phyloP scores from a whole-genome alignment of 31 red algal species.

The Bonnemaisonia californica region DNA sequence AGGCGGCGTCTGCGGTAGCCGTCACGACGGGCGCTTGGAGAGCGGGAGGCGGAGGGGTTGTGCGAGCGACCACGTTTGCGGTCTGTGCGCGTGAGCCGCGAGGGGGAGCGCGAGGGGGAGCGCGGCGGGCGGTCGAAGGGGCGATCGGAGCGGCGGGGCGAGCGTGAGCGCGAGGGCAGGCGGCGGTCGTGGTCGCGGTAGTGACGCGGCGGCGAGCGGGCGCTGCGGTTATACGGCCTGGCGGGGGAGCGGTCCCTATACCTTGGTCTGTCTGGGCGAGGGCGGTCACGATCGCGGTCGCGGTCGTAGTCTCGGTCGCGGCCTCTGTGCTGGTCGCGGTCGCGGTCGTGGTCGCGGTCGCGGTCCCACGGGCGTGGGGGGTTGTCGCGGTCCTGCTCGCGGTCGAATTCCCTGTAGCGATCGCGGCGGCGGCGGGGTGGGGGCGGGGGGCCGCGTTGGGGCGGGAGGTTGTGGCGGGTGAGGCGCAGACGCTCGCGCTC shows the following conservation, averaged over 20 bases:
- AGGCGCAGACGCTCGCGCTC: neutral
- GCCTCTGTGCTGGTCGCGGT: neutral
- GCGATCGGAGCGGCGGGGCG: neutral
- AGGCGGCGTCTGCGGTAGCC: neutral
- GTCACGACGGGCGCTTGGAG: neutral
- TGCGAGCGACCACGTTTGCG: neutral
- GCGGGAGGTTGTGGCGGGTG: slow-evolving; percentile 9
- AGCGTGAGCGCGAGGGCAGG: slow-evolving; percentile 11
- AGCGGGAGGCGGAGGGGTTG: neutral
- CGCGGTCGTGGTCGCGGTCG: slow-evolving; percentile 7
- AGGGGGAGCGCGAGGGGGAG: neutral
- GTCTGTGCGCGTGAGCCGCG: neutral
- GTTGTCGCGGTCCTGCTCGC: neutral
- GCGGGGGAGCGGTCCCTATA: neutral
- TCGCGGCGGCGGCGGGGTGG: neutral
- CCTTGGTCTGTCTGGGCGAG: neutral
- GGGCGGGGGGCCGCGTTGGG: neutral
- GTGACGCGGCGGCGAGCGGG: slow-evolving; percentile 19
- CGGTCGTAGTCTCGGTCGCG: slow-evolving; percentile 7
- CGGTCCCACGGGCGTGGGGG: neutral
- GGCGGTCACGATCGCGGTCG: neutral
- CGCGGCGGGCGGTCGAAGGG: slow-evolving; percentile 3
- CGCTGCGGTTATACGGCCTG: slow-evolving; percentile 12
- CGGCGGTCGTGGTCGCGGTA: slow-evolving; percentile 2
- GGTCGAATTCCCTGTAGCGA: neutral